Percentiles rank a stretch among this genome's conserved stretches.
phyloP scores from a whole-genome alignment of 2,329 filamentous ascomycete species.

The Trichophyton schoenleinii region DNA sequence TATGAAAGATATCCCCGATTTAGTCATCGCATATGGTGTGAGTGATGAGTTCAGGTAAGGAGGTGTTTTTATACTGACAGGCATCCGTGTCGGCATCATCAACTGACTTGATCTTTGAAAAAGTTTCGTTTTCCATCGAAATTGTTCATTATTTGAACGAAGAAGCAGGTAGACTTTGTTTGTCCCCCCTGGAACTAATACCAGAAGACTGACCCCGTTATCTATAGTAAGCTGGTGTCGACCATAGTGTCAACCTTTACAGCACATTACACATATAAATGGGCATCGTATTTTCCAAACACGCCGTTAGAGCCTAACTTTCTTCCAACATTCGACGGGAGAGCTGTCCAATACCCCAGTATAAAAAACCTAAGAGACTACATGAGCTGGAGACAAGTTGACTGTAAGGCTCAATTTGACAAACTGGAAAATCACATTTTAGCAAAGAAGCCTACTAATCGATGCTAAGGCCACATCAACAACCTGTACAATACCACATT shows the following conservation, averaged over 20 bases:
- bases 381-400: constrained; percentile 91
- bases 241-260: constrained; percentile 91
- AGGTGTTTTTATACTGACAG: neutral
- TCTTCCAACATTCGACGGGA: constrained; percentile 81
- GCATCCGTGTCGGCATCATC: neutral
- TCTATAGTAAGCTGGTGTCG: constrained; percentile 67
- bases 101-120: neutral
- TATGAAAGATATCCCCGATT: constrained; percentile 69
- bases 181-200: too few relatives aligned
- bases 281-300: constrained; percentile 64
- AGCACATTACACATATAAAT: constrained; percentile 73
- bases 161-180: constrained; percentile 52
- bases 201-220: neutral
- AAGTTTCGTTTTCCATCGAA: constrained; percentile 82
- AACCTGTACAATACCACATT: constrained; percentile 98
- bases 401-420: constrained; percentile 51
- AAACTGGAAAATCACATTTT: neutral
- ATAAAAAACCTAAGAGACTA: constrained; percentile 79
- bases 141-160: constrained; percentile 70
- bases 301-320: constrained; percentile 53
- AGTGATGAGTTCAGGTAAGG: constrained; percentile 70
- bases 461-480: constrained; percentile 69
- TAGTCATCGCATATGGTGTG: constrained; percentile 79
- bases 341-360: constrained; percentile 80
- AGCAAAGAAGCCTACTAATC: neutral